Evolutionary conservation across 768 basidiomycete species (phyloP), one percentile per base, ranked within the genome.

Genomic region (Galerina marginata): DNA sequence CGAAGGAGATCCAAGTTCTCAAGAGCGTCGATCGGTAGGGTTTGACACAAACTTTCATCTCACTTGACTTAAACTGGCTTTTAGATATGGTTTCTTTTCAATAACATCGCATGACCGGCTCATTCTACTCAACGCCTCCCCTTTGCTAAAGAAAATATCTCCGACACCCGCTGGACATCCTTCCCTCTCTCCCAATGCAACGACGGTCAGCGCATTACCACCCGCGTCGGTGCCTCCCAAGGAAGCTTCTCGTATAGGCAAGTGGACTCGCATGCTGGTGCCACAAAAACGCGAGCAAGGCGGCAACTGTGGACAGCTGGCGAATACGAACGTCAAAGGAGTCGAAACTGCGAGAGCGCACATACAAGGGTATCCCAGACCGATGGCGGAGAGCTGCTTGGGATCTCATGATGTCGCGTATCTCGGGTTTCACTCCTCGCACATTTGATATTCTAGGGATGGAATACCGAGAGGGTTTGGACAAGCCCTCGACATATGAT

Each of bases 291-390:
- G 91, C 38, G 92, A 95, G 70, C 70, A 75, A 9, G 95, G 96
- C 36, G 88, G 88, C 9, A 96, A 97, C n/a, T 68, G 79, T 89
- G 12, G 79, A 86, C 42, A 72, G 78, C 11, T 98, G 96, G 95
- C 74, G 71, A 37, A 78, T 96, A 67, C 85, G 84, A 49, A 67
- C 81, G 23, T 80, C 79, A 15, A 93, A 91, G 74, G 86, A 82
- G 65, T 78, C 70, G 67, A 95, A 91, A 74, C 80, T 91, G 16
- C 83, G 90, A 36, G 76, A 84, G 64, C 83, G 96, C 33, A 86
- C 89, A 54, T 98, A 93, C 81, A 99, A 99, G 72, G 97, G 97
- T 57, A 88, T 99, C 33, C 97, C 97, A 2, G 96, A 99, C 74
- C 85, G 95, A 50, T 99, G 97, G 97, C 83, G 97, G 43, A 80